Evolutionary conservation across 202 grass and related monocot genomes (phyloP).

Genomic region (Saccharum hybrid): DNA sequence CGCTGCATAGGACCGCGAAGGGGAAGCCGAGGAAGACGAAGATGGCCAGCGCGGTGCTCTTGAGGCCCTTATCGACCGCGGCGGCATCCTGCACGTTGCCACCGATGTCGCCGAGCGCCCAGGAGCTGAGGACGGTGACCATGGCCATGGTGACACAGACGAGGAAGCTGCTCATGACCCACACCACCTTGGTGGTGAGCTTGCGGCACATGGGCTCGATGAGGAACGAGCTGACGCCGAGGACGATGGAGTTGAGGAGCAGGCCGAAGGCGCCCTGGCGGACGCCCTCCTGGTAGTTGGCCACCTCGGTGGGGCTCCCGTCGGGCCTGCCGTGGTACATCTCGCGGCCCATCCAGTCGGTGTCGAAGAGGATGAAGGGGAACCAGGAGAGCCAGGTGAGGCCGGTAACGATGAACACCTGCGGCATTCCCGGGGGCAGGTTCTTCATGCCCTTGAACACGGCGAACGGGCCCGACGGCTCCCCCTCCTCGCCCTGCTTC

Average conservation of each 20-base stretch:
- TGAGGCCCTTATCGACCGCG: constrained; percentile 52
- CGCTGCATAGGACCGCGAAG: constrained; percentile 77
- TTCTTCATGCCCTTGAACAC: constrained; percentile 65
- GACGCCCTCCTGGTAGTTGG: constrained; percentile 65
- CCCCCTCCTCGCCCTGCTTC: constrained; percentile 21
- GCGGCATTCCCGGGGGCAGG: constrained; percentile 70
- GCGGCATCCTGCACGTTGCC: constrained; percentile 55
- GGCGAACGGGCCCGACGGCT: constrained; percentile 45
- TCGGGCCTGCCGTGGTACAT: constrained; percentile 76
- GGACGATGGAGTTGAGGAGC: constrained; percentile 71
- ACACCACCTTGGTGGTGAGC: constrained; percentile 57
- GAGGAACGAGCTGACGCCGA: constrained; percentile 63
- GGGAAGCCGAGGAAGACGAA: constrained; percentile 83
- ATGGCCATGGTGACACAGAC: constrained; percentile 60
- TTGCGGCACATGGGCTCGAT: constrained; percentile 77
- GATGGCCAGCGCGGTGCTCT: constrained; percentile 47
- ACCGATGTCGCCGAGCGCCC: constrained; percentile 61
- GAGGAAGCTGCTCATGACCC: constrained; percentile 62
- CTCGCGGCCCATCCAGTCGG: constrained; percentile 99
- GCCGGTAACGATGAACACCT: constrained; percentile 74
- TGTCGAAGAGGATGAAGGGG: constrained; percentile 92
- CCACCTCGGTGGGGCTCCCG: constrained; percentile 51
- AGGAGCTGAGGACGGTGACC: constrained; percentile 56
- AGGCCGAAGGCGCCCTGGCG: constrained; percentile 82
- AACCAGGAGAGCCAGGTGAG: constrained; percentile 94